A percentile compares a stretch with the other conserved stretches of the same genome.
phyloP scores from a whole-genome alignment of 2,329 filamentous ascomycete species.

The Lithohypha guttulata region DNA sequence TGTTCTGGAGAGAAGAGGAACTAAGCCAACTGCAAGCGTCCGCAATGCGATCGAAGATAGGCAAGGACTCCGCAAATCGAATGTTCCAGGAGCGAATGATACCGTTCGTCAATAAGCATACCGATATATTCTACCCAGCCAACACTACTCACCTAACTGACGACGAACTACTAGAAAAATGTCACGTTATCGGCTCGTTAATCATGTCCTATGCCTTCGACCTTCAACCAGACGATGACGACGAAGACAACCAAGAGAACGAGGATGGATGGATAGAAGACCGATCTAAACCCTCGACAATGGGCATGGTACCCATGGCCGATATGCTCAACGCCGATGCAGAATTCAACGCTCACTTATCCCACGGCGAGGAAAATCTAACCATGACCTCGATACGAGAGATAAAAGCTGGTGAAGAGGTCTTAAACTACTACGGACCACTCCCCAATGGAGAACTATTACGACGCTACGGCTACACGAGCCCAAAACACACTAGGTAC shows the following conservation, averaged over 20 bases:
- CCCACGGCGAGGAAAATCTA: conserved; percentile 49
- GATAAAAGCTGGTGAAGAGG: conserved; percentile 61
- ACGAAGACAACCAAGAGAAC: conserved; percentile 28
- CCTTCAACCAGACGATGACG: conserved; percentile 35
- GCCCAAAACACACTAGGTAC: conserved; percentile 61
- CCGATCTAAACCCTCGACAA: conserved; percentile 1
- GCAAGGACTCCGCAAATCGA: conserved; percentile 56
- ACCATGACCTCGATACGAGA: conserved; percentile 61
- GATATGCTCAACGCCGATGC: conserved; percentile 85
- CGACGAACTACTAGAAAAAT: conserved; percentile 43
- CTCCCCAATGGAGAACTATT: conserved; percentile 73
- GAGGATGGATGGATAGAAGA: conserved; percentile 42
- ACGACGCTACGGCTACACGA: conserved; percentile 79
- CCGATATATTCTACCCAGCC: conserved; percentile 33
- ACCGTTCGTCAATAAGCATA: conserved; percentile 39
- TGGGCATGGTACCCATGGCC: conserved; percentile 70
- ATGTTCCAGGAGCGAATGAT: conserved; percentile 52
- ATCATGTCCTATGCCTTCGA: conserved; percentile 95
- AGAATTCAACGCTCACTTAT: conserved; percentile 48
- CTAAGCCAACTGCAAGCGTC: conserved; percentile 65
- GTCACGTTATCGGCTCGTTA: conserved; percentile 72
- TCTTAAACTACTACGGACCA: conserved; percentile 83
- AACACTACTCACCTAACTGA: conserved; percentile 23
- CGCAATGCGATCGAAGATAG: conserved; percentile 65
- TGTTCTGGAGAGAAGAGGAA: conserved; percentile 74